Base-by-base conservation (phyloP, 2,329 filamentous ascomycete species). In the Phialocephala sp. region DNA sequence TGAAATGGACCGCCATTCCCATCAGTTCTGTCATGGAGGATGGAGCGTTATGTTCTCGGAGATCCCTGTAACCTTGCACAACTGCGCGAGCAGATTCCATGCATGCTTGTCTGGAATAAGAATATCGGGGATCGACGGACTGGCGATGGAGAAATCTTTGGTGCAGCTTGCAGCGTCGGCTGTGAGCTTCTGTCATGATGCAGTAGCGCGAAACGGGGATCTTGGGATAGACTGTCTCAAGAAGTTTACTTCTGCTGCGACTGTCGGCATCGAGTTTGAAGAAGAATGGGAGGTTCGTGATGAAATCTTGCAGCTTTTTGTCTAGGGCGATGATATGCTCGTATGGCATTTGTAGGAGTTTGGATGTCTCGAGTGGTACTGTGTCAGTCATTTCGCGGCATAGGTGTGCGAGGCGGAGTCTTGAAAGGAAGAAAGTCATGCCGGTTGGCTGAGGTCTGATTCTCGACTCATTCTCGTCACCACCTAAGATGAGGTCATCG, bases 131-230 rank as follows among this genome's bases (percentile, higher is more conserved):
- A 41, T 77, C 71, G 1, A 67, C 67, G 2, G 69, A 71, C 6
- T 65, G 69, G 47, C 67, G 74, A 22, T 22, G 45, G 2, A 50
- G n/a, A 6, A 50, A 50, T 50, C 76, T 74, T 8, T 79, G 68
- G 60, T 79, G 78, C 3, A 79, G 63, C 60, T 76, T 77, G 68
- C 75, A 79, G 57, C 77, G 74, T 50, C 76, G 75, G 3, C 75
- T 70, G 55, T 77, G 68, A 3, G 76, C 62, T 8, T 78, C 64
- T 12, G 70, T 75, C 59, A 75, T 74, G 27, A 79, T 65, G 27
- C 76, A 74, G 56, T 79, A 78, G 57, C 76, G 71, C 64, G 78
- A 76, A 15, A 75, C 64, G 50, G 72, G 65, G 32, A 76, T 72
- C 14, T 71, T 68, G 60, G 65, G 65, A 63, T 67, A 67, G 6